These are phyloP conservation scores for Termitomyces sp. DNA, from an alignment of 768 basidiomycete species.

Conservation along the genomic window DNA sequence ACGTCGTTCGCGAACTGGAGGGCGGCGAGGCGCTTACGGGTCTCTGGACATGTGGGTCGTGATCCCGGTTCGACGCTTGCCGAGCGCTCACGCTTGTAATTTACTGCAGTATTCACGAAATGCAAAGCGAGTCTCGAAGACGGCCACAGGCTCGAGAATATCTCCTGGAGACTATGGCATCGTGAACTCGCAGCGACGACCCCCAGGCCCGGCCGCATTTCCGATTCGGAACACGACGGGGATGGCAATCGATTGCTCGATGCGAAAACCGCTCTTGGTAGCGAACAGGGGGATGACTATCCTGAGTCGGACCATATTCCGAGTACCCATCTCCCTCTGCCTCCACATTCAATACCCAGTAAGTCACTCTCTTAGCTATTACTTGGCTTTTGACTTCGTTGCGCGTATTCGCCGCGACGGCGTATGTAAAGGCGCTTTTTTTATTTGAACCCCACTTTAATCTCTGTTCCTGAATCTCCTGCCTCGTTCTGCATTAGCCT, in stretches of 20 bases:
- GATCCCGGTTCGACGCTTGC: not conserved
- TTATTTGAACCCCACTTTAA: not conserved
- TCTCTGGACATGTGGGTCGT: conserved; percentile 63
- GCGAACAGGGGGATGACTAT: not conserved
- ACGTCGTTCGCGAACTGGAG: conserved; percentile 67
- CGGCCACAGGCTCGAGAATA: conserved; percentile 82
- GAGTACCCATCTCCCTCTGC: conserved; percentile 7
- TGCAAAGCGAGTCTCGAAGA: conserved; percentile 78
- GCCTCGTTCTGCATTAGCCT: not conserved
- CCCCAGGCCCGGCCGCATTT: not conserved
- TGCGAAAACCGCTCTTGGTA: conserved; percentile 13
- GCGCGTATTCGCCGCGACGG: not conserved
- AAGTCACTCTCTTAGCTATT: not conserved
- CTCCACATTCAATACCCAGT: conserved; percentile 7
- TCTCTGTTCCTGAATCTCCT: conserved; percentile 8
- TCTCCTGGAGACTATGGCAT: conserved; percentile 85
- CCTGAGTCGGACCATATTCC: not conserved
- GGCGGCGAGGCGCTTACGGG: conserved; percentile 63
- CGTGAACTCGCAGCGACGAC: conserved; percentile 46
- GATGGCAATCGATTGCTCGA: conserved; percentile 12
- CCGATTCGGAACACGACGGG: conserved; percentile 22
- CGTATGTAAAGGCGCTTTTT: not conserved
- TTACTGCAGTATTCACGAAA: conserved; percentile 83
- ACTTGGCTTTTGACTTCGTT: not conserved
- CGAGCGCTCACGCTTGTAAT: conserved; percentile 6